Conservation (phyloP, 2,329 filamentous ascomycete genomes). For the Diplodia intermedia region DNA sequence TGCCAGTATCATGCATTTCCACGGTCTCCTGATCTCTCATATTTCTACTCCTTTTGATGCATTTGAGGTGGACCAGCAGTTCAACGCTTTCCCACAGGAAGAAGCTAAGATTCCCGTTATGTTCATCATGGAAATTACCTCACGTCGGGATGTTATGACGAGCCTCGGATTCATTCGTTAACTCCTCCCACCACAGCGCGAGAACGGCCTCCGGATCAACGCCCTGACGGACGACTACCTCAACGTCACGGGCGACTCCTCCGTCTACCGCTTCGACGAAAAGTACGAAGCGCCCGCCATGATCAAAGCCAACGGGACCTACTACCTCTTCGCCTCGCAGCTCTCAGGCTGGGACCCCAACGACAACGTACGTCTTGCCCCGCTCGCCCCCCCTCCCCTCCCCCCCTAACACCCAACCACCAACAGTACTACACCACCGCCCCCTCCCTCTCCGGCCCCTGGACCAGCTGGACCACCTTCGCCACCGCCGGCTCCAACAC, state of each 20-base stretch:
- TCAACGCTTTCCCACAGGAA: no score
- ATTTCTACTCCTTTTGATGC: no score
- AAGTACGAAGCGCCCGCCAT: constrained; percentile 69
- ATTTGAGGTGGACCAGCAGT: no score
- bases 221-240: constrained; percentile 65
- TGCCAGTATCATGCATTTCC: no score
- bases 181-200: constrained; percentile 50
- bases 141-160: no score
- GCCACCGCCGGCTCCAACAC: constrained; percentile 64
- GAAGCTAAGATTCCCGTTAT: no score
- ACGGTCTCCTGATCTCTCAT: no score
- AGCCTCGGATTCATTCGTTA: neutral
- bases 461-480: constrained; percentile 67
- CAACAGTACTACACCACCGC: constrained; percentile 62
- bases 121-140: no score
- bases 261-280: constrained; percentile 61
- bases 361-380: constrained; percentile 56
- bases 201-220: constrained; percentile 65
- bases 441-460: constrained; percentile 64
- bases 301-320: constrained; percentile 65
- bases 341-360: constrained; percentile 59
- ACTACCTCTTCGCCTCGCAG: constrained; percentile 69
- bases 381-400: neutral
- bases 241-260: constrained; percentile 51
- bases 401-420: neutral